Evolutionary conservation across 331 rosid genomes (phyloP).

Genomic region (Telfairia occidentalis): DNA sequence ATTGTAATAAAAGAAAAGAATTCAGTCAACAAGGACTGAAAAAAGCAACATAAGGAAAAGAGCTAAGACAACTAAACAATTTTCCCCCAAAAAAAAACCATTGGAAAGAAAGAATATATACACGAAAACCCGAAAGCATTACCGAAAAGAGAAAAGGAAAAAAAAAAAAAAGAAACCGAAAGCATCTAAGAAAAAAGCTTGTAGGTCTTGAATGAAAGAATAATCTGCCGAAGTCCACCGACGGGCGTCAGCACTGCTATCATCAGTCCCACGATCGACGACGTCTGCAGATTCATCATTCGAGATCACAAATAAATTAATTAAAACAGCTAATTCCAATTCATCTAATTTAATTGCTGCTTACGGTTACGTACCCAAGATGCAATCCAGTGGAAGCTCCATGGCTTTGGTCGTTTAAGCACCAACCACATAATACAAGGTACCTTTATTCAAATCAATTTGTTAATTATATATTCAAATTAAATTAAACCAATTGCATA

Average conservation of each 20-base stretch:
- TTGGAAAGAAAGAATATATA: background rate
- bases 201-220: conserved; percentile 31
- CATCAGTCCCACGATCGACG: conserved; percentile 13
- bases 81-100: background rate
- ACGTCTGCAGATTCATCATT: conserved; percentile 15
- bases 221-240: conserved; percentile 47
- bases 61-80: background rate
- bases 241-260: conserved; percentile 38
- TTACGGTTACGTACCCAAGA: conserved; percentile 26
- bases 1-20: background rate
- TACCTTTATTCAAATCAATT: conserved; percentile 16
- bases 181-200: conserved; percentile 26
- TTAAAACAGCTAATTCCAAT: background rate
- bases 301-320: background rate
- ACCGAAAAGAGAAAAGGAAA: too few relatives aligned
- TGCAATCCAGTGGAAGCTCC: conserved; percentile 35
- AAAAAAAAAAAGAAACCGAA: too few relatives aligned
- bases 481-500: too few relatives aligned
- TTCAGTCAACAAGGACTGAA: background rate
- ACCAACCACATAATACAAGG: conserved; percentile 46
- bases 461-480: background rate
- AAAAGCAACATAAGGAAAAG: background rate
- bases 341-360: background rate
- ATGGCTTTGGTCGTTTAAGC: conserved; percentile 20
- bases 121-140: background rate